Percentiles rank a stretch among this genome's conserved stretches.
Evolutionary conservation across 805 yeast genomes (phyloP).

Genomic region (Saturnispora ahearnii): DNA sequence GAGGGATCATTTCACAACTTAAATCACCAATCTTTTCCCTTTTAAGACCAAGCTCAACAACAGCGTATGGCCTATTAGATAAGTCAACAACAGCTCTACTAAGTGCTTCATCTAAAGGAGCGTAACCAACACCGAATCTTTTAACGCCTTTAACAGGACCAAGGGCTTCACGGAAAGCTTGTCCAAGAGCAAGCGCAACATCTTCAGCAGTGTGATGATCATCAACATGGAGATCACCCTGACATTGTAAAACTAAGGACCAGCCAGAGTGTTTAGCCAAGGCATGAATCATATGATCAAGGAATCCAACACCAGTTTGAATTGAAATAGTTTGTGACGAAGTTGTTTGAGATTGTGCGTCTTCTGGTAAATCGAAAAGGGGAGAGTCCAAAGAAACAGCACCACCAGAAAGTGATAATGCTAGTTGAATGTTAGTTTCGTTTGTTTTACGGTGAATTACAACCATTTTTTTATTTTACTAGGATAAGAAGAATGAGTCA

Average conservation of each 20-base stretch:
- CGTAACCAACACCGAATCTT: constrained; percentile 87
- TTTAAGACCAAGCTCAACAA: constrained; percentile 78
- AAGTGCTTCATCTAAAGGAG: constrained; percentile 94
- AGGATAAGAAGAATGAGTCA: background rate
- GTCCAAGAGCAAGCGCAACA: constrained; percentile 85
- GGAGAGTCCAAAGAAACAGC: constrained; percentile 38
- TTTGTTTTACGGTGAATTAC: constrained; percentile 66
- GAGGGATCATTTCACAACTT: constrained; percentile 96
- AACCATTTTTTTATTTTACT: constrained; percentile 25
- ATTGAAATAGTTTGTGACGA: constrained; percentile 65
- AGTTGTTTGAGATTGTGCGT: constrained; percentile 32
- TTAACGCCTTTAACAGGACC: constrained; percentile 87
- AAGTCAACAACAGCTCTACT: constrained; percentile 94
- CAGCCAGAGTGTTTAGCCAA: constrained; percentile 95
- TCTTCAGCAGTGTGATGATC: constrained; percentile 98
- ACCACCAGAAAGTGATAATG: constrained; percentile 81
- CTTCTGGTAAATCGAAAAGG: constrained; percentile 44
- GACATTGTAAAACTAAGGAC: constrained; percentile 82
- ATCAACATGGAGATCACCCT: constrained; percentile 91
- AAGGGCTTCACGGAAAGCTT: constrained; percentile 79
- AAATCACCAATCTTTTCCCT: constrained; percentile 91
- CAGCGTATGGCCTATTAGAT: constrained; percentile 88
- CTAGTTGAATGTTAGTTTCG: constrained; percentile 88
- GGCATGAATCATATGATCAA: constrained; percentile 97
- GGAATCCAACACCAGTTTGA: constrained; percentile 88